Base-by-base conservation (phyloP, 2,329 filamentous ascomycete species). In the Penicillium digitatum region DNA sequence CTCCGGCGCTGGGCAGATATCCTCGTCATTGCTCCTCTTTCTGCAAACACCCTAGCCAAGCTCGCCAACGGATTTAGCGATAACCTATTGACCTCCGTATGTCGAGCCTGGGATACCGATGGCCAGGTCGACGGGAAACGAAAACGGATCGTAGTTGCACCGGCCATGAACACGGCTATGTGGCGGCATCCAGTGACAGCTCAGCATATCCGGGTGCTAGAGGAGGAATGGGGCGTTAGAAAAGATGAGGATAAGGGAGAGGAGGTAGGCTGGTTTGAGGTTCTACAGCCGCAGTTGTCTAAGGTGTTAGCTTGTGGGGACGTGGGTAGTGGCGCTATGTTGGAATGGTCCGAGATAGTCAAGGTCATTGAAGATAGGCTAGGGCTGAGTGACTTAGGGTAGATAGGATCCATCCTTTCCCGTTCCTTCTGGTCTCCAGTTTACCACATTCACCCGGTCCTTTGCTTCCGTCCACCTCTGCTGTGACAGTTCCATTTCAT, bases 81-180 rank as follows among this genome's bases (percentile, higher is more conserved):
- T 65, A 86, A 87, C 53, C 75, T 96, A 5, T 71, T 95, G 4
- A 69, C 77, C 10, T 87, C 84, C 12, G 87, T 93, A 0, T 80
- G 91, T 45, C 79, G 91, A 16, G 91, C 91, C 0, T 96, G 92
- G 92, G 92, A 96, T 73, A 84, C 84, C 0, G 78, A 78, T 22
- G 82, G 83, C 0, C 69, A 78, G 18, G 74, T 85, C 9, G 83
- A 87, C 22, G 67, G 60, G 31, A 48, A 51, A 14, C 82, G 78
- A 71, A 87, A 86, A 72, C 82, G 78, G 59, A 89, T 95, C 43
- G 62, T 92, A 1, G 87, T 91, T 0, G 87, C 87, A 3, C 85
- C 86, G 1, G 84, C 87, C 27, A 94, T 95, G 89, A 95, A 95
- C 71, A 90, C 84, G 34, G 84, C 86, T 6, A 95, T 95, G 91